Percentiles rank a stretch among this genome's conserved stretches.
phyloP scores from a whole-genome alignment of 352 stramenopile genomes.

The Pythium oligandrum region DNA sequence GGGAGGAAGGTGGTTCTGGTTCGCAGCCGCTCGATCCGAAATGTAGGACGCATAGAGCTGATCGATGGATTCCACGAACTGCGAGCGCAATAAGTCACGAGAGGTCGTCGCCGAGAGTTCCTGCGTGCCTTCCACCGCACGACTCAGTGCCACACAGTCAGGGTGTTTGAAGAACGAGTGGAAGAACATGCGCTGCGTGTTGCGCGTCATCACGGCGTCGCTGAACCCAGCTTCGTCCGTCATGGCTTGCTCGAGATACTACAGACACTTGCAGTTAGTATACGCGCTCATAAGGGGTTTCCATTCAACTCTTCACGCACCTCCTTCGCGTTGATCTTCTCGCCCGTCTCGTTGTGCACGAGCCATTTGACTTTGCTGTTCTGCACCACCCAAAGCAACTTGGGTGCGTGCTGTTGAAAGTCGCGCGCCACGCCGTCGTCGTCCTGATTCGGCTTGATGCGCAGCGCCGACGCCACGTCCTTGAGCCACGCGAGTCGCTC shows the following conservation, averaged over 20 bases:
- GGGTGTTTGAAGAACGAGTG: slow-evolving; percentile 35
- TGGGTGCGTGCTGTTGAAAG: slow-evolving; percentile 45
- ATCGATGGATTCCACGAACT: slow-evolving; percentile 57
- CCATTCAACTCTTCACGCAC: slow-evolving; percentile 3
- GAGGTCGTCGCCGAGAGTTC: slow-evolving; percentile 6
- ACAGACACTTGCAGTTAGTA: not conserved
- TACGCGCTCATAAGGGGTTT: not conserved
- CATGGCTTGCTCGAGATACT: slow-evolving; percentile 51
- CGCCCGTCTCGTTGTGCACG: slow-evolving; percentile 31
- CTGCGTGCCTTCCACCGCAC: slow-evolving; percentile 37
- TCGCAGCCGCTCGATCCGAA: slow-evolving; percentile 16
- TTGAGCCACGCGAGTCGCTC: slow-evolving; percentile 46
- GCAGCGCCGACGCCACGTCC: slow-evolving; percentile 28
- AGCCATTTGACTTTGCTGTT: slow-evolving; percentile 78
- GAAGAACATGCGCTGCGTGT: slow-evolving; percentile 58
- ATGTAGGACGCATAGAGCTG: slow-evolving; percentile 41
- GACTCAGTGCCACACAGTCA: slow-evolving; percentile 45
- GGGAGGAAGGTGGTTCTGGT: slow-evolving; percentile 21
- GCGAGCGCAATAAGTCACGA: slow-evolving; percentile 32
- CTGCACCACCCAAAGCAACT: slow-evolving; percentile 53
- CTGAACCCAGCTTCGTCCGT: slow-evolving; percentile 49
- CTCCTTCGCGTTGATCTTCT: slow-evolving; percentile 33
- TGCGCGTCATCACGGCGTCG: slow-evolving; percentile 42
- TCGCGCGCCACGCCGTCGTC: slow-evolving; percentile 36
- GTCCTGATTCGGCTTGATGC: slow-evolving; percentile 56